Evolutionary conservation across 768 basidiomycete species (phyloP).

Genomic region (Rhodotorula graminis): DNA sequence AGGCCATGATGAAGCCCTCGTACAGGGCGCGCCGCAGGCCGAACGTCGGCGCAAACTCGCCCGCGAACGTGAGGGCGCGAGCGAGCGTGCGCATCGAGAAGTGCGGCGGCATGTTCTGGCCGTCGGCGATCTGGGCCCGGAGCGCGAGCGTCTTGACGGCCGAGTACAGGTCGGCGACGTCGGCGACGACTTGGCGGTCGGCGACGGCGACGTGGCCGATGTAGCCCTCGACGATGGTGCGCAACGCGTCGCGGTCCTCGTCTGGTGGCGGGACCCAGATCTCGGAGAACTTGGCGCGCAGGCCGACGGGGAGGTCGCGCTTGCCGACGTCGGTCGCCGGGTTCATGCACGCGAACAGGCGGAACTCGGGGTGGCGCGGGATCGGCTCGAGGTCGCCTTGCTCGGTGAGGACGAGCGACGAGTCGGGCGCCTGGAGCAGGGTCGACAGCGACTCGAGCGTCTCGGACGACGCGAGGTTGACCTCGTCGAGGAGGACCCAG

Average conservation of each 20-base stretch:
- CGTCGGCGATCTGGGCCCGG: conserved; percentile 77
- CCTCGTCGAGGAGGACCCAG: conserved; percentile 94
- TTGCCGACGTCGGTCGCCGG: conserved; percentile 98
- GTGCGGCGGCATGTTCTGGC: conserved; percentile 84
- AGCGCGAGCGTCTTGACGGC: conserved; percentile 72
- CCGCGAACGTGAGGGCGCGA: conserved; percentile 82
- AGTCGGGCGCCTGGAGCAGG: conserved; percentile 75
- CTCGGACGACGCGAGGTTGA: conserved; percentile 89
- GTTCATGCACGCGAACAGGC: conserved; percentile 98
- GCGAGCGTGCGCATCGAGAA: conserved; percentile 95
- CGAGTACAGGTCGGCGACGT: conserved; percentile 84
- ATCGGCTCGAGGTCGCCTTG: conserved; percentile 84
- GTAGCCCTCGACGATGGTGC: conserved; percentile 81
- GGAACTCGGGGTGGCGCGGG: conserved; percentile 88
- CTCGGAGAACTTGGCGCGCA: conserved; percentile 88
- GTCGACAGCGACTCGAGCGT: conserved; percentile 86
- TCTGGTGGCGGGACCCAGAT: conserved; percentile 93
- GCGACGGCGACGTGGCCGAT: conserved; percentile 75
- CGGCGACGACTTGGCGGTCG: conserved; percentile 80
- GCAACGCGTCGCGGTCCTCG: conserved; percentile 78
- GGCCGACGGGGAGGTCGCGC: conserved; percentile 86
- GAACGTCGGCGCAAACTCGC: conserved; percentile 69
- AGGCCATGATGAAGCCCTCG: conserved; percentile 97
- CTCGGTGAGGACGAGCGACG: conserved; percentile 89
- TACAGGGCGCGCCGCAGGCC: conserved; percentile 80